Evolutionary conservation across 2,329 filamentous ascomycete genomes (phyloP).

Genomic region (Pseudocercospora crystallina): DNA sequence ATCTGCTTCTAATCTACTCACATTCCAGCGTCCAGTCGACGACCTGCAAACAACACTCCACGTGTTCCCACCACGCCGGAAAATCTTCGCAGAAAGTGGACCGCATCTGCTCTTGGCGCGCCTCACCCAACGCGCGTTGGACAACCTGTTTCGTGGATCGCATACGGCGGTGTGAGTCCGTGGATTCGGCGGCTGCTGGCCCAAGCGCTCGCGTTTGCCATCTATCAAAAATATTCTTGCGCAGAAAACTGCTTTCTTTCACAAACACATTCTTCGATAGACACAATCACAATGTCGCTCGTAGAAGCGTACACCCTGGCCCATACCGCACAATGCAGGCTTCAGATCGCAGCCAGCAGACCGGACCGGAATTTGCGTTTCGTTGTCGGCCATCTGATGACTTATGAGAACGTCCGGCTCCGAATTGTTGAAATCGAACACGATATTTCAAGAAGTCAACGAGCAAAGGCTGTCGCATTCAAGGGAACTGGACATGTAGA

Average conservation of each 20-base stretch:
- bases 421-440: constrained; percentile 39
- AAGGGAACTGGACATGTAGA: constrained; percentile 29
- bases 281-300: constrained; percentile 31
- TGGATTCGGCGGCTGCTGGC: too few relatives aligned
- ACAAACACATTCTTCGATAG: constrained; percentile 9
- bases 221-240: too few relatives aligned
- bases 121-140: too few relatives aligned
- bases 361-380: constrained; percentile 37
- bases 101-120: too few relatives aligned
- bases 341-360: constrained; percentile 33
- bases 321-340: constrained; percentile 37
- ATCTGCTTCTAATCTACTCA: too few relatives aligned
- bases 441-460: constrained; percentile 27
- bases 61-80: too few relatives aligned
- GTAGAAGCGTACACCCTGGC: constrained; percentile 36
- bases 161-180: too few relatives aligned
- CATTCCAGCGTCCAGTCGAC: too few relatives aligned
- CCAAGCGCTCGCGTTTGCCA: too few relatives aligned
- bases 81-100: too few relatives aligned
- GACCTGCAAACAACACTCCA: too few relatives aligned
- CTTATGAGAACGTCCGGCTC: constrained; percentile 35
- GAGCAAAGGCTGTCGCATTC: constrained; percentile 24
- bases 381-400: constrained; percentile 38
- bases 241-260: constrained; percentile 9
- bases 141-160: too few relatives aligned